Conservation (phyloP, 2,329 filamentous ascomycete genomes). For the Fusarium continuum region DNA sequence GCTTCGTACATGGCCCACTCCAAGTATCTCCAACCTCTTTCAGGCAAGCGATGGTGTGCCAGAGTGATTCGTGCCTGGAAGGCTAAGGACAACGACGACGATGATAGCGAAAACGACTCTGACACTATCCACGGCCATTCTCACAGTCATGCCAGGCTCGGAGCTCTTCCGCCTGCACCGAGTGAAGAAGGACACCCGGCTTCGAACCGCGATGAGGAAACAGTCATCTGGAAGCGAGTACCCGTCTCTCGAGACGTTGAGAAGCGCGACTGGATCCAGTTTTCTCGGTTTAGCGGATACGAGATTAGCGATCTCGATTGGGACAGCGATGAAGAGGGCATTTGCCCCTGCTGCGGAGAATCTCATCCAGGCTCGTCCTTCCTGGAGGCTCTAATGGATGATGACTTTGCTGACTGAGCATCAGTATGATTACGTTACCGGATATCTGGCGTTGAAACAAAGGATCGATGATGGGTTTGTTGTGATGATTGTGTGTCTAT, state of each 20-base stretch:
- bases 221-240: conserved; percentile 62
- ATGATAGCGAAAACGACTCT: conserved; percentile 43
- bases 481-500: conserved; percentile 32
- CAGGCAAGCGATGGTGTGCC: conserved; percentile 52
- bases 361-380: conserved; percentile 50
- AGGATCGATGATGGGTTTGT: conserved; percentile 12
- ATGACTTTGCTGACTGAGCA: conserved; percentile 42
- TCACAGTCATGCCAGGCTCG: conserved; percentile 44
- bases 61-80: conserved; percentile 59
- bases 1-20: conserved; percentile 55
- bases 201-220: conserved; percentile 53
- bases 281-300: conserved; percentile 53
- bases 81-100: conserved; percentile 39
- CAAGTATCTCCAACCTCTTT: conserved; percentile 52
- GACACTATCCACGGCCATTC: conserved; percentile 38
- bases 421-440: conserved; percentile 30
- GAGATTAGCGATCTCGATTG: conserved; percentile 48
- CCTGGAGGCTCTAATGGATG: conserved; percentile 45
- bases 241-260: conserved; percentile 53
- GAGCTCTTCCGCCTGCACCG: conserved; percentile 54
- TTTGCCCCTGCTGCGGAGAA: conserved; percentile 54
- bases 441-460: conserved; percentile 21
- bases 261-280: conserved; percentile 60
- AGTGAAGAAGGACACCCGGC: conserved; percentile 54
- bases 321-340: conserved; percentile 49